Conservation (phyloP, 2,329 filamentous ascomycete species). For the Bipolaris oryzae region DNA sequence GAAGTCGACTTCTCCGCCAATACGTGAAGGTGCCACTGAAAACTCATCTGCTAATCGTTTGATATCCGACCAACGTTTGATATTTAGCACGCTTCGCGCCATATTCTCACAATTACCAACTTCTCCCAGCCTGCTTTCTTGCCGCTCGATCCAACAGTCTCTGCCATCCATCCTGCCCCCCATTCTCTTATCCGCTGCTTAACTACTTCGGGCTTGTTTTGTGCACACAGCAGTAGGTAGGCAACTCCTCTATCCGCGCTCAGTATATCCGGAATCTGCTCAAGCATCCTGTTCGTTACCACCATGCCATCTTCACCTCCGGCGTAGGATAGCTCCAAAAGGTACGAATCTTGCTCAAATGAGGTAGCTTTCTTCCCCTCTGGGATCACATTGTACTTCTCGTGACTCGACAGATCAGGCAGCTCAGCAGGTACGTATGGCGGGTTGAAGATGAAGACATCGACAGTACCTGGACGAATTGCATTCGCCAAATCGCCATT, state of each 20-base stretch:
- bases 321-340: constrained; percentile 85
- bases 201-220: constrained; percentile 82
- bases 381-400: constrained; percentile 36
- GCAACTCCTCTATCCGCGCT: constrained; percentile 72
- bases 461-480: constrained; percentile 66
- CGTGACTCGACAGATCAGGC: constrained; percentile 60
- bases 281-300: constrained; percentile 80
- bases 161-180: constrained; percentile 70
- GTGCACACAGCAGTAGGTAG: constrained; percentile 87
- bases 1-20: constrained; percentile 20
- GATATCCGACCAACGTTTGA: neutral
- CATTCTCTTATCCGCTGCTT: constrained; percentile 66
- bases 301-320: constrained; percentile 94
- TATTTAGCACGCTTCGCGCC: constrained; percentile 55
- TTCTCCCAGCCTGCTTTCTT: constrained; percentile 94
- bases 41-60: neutral
- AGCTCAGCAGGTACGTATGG: constrained; percentile 91
- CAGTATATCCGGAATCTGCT: constrained; percentile 69
- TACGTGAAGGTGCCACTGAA: neutral
- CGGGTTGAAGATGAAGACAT: constrained; percentile 94
- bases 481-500: constrained; percentile 72
- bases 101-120: constrained; percentile 85
- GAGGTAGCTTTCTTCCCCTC: constrained; percentile 33
- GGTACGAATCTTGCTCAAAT: constrained; percentile 81
- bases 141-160: constrained; percentile 81